Conservation (phyloP, 768 basidiomycete species). For the Terana coerulea region DNA sequence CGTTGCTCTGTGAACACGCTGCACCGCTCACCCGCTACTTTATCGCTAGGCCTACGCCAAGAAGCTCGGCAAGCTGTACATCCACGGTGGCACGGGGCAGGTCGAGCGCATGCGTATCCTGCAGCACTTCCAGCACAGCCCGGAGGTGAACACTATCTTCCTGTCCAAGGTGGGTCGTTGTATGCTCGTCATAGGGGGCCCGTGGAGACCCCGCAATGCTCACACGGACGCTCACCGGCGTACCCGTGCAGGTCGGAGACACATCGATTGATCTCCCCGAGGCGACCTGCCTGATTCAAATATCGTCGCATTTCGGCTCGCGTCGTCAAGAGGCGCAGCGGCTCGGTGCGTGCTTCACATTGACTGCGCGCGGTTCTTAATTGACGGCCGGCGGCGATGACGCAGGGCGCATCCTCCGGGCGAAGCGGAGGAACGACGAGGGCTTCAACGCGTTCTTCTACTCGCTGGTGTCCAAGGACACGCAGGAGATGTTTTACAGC, state of each 20-base stretch:
- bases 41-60: constrained; percentile 86
- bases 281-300: constrained; percentile 98
- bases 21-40: not conserved
- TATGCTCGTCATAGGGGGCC: not conserved
- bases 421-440: constrained; percentile 97
- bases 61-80: constrained; percentile 90
- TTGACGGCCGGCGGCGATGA: not conserved
- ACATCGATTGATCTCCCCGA: constrained; percentile 99
- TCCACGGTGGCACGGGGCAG: constrained; percentile 94
- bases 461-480: constrained; percentile 97
- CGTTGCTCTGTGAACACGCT: not conserved
- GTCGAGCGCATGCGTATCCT: constrained; percentile 94
- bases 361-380: not conserved
- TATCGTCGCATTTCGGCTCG: constrained; percentile 98
- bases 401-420: constrained; percentile 89
- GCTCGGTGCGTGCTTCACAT: constrained; percentile 50
- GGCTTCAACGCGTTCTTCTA: constrained; percentile 99
- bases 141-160: constrained; percentile 96
- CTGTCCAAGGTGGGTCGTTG: constrained; percentile 74
- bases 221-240: constrained; percentile 5
- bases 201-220: no score
- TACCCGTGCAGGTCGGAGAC: constrained; percentile 74
- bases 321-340: constrained; percentile 97
- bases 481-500: constrained; percentile 99
- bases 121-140: constrained; percentile 93